Evolutionary conservation across 495 filamentous ascomycete genomes (phyloP).

Genomic region (Aspergillus sclerotioniger): DNA sequence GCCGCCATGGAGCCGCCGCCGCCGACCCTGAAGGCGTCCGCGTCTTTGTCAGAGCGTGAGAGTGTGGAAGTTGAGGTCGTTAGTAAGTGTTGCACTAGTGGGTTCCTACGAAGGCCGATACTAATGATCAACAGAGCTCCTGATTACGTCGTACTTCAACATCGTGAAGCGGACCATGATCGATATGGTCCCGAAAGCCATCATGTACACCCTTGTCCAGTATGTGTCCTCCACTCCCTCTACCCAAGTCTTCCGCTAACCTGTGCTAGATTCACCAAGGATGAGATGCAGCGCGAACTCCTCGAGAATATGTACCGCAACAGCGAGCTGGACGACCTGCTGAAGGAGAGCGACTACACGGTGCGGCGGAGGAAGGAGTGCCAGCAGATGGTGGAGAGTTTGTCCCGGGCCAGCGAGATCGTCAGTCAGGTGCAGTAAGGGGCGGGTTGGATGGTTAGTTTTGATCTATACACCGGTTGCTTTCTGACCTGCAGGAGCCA

Average conservation of each 20-base stretch:
- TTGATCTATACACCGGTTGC: constrained; percentile 15
- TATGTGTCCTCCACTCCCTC: constrained; percentile 47
- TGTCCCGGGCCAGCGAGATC: constrained; percentile 88
- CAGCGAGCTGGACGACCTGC: constrained; percentile 83
- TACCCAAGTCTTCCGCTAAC: constrained; percentile 12
- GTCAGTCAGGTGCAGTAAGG: constrained; percentile 90
- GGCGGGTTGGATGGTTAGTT: constrained; percentile 8
- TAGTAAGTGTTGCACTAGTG: constrained; percentile 63
- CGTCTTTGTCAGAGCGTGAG: constrained; percentile 88
- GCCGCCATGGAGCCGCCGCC: constrained; percentile 97
- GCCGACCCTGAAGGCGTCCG: constrained; percentile 87
- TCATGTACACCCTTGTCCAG: constrained; percentile 96
- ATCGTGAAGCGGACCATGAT: constrained; percentile 98
- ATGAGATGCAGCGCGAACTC: constrained; percentile 97
- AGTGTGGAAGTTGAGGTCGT: constrained; percentile 96
- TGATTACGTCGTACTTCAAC: constrained; percentile 96
- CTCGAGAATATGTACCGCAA: constrained; percentile 97
- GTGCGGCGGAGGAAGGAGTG: constrained; percentile 94
- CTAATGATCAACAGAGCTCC: constrained; percentile 61
- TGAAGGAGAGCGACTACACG: constrained; percentile 98
- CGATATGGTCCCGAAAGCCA: constrained; percentile 99
- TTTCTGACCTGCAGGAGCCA: constrained; percentile 8
- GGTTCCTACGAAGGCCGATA: not conserved
- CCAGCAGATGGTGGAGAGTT: constrained; percentile 96
- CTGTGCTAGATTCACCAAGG: constrained; percentile 79